A percentile compares a stretch with the other conserved stretches of the same genome.
These are phyloP conservation scores for Yamadazyma philogaea DNA, from an alignment of 805 yeast species.

Conservation along the genomic window DNA sequence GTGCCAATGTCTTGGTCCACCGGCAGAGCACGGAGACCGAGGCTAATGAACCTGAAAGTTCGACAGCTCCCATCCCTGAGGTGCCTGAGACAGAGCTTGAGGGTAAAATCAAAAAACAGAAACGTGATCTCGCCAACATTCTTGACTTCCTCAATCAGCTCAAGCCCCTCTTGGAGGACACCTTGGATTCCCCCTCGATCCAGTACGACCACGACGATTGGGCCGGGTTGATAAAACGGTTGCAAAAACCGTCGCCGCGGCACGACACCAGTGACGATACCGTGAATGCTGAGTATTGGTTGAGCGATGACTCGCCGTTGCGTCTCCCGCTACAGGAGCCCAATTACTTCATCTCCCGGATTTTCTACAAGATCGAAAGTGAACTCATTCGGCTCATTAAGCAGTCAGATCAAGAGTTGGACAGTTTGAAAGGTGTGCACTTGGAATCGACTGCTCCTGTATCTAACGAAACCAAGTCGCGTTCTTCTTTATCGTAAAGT, in stretches of 20 bases:
- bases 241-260: too few relatives aligned
- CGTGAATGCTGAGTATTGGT: conserved; percentile 47
- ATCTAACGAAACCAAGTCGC: not conserved
- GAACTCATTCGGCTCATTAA: conserved; percentile 17
- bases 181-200: conserved; percentile 39
- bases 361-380: conserved; percentile 24
- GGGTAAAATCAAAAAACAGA: conserved; percentile 12
- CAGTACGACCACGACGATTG: conserved; percentile 53
- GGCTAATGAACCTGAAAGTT: not conserved
- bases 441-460: not conserved
- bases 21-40: not conserved
- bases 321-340: conserved; percentile 69
- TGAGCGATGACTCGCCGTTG: conserved; percentile 64
- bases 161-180: conserved; percentile 29
- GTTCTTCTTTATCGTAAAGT: not conserved
- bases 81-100: not conserved
- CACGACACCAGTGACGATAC: not conserved
- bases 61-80: not conserved
- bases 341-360: conserved; percentile 49
- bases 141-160: conserved; percentile 28
- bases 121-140: conserved; percentile 19
- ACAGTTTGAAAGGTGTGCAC: too few relatives aligned
- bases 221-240: conserved; percentile 22
- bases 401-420: conserved; percentile 6
- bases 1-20: not conserved